These are phyloP conservation scores for Fusarium avenaceum DNA, from an alignment of 2,329 filamentous ascomycete species.

Conservation along the genomic window DNA sequence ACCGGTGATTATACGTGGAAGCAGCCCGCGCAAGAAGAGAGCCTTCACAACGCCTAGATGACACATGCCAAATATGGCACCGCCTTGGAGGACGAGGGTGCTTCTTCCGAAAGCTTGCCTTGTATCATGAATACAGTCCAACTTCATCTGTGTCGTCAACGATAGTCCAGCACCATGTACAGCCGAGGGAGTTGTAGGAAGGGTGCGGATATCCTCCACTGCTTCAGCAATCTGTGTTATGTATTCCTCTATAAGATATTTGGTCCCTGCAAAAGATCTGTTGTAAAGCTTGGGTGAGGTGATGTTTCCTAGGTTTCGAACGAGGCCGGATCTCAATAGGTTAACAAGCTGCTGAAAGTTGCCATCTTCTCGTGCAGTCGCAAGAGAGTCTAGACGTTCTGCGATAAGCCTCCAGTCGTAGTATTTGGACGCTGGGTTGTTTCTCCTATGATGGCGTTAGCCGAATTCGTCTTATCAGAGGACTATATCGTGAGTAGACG, in stretches of 20 bases:
- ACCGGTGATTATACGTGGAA: constrained; percentile 91
- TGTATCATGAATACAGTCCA: constrained; percentile 88
- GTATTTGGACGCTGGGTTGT: constrained; percentile 81
- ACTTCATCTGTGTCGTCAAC: constrained; percentile 80
- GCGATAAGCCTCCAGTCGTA: constrained; percentile 91
- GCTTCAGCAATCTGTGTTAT: constrained; percentile 86
- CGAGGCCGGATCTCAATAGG: constrained; percentile 80
- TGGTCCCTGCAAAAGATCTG: constrained; percentile 87
- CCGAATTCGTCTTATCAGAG: not conserved
- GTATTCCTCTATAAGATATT: constrained; percentile 91
- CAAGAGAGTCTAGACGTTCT: constrained; percentile 78
- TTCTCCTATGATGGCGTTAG: constrained; percentile 70
- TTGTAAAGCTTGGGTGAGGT: constrained; percentile 86
- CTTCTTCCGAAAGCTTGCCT: constrained; percentile 89
- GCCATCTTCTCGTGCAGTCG: constrained; percentile 75
- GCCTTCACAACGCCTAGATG: constrained; percentile 93
- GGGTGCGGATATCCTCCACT: constrained; percentile 78
- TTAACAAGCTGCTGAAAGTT: constrained; percentile 83
- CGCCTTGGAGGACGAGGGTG: constrained; percentile 88
- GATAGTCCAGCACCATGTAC: constrained; percentile 54
- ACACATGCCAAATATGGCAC: constrained; percentile 90
- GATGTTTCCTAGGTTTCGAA: constrained; percentile 93
- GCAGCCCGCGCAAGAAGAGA: constrained; percentile 80
- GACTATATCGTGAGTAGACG: constrained; percentile 23
- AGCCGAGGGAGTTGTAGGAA: constrained; percentile 68